phyloP scores from a whole-genome alignment of 2,329 filamentous ascomycete species.

The Chalaropsis thielavioides region DNA sequence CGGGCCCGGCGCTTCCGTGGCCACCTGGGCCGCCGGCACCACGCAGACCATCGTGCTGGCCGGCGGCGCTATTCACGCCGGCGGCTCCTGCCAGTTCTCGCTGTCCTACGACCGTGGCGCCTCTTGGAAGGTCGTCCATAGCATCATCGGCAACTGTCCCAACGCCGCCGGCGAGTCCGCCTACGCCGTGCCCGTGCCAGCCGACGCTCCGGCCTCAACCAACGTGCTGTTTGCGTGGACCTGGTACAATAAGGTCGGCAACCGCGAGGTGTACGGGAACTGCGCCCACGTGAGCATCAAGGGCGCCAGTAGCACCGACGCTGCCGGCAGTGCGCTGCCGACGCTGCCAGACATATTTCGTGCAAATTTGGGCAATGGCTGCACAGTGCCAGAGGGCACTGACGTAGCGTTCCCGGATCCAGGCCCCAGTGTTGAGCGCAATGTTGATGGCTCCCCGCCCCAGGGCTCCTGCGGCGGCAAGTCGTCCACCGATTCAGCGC shows the following conservation, averaged over 20 bases:
- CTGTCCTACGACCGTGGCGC: slow-evolving; percentile 46
- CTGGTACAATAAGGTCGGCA: slow-evolving; percentile 48
- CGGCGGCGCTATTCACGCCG: slow-evolving; percentile 39
- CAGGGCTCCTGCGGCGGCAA: slow-evolving; percentile 17
- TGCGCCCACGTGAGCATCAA: slow-evolving; percentile 45
- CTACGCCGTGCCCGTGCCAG: slow-evolving; percentile 42
- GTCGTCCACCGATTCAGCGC: not conserved
- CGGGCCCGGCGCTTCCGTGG: slow-evolving; percentile 29
- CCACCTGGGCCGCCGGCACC: slow-evolving; percentile 37
- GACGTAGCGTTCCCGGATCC: slow-evolving; percentile 50
- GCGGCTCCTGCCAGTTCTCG: slow-evolving; percentile 49
- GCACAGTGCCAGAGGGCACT: slow-evolving; percentile 38
- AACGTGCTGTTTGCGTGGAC: slow-evolving; percentile 46
- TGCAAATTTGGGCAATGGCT: slow-evolving; percentile 46
- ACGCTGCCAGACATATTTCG: slow-evolving; percentile 39
- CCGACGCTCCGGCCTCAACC: slow-evolving; percentile 33
- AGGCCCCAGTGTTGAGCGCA: slow-evolving; percentile 35
- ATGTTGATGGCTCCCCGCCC: slow-evolving; percentile 23
- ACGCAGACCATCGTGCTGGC: slow-evolving; percentile 39
- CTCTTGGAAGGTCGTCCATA: slow-evolving; percentile 39
- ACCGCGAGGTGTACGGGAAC: slow-evolving; percentile 58
- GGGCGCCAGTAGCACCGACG: slow-evolving; percentile 14
- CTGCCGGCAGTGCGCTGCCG: slow-evolving; percentile 39
- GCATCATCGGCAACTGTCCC: slow-evolving; percentile 27
- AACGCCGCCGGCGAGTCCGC: slow-evolving; percentile 22